Evolutionary conservation across 306 rosid genomes (phyloP).

Genomic region (Vachellia pachyceras): DNA sequence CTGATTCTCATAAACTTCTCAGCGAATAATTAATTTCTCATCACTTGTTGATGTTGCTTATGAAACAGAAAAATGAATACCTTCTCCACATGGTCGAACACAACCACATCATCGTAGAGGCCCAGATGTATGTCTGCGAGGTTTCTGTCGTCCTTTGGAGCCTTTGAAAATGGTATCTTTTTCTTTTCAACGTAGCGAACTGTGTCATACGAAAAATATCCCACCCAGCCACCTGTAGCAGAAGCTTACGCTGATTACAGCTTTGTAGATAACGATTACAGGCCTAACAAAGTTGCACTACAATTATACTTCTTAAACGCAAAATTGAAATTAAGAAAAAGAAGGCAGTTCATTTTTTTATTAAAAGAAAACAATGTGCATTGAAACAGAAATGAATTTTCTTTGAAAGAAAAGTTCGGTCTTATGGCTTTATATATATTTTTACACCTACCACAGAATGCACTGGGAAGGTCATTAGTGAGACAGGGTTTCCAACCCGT

Average conservation of each 20-base stretch:
- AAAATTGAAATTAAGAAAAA: neutral
- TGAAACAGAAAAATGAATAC: constrained; percentile 43
- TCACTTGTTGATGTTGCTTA: constrained; percentile 7
- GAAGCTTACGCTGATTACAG: constrained; percentile 27
- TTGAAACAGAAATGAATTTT: too few relatives aligned
- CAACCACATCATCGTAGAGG: constrained; percentile 75
- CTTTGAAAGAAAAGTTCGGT: too few relatives aligned
- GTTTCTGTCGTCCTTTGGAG: constrained; percentile 78
- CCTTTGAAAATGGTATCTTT: constrained; percentile 69
- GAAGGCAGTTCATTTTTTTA: neutral
- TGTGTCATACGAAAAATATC: constrained; percentile 87
- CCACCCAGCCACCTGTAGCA: constrained; percentile 86
- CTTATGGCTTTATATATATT: too few relatives aligned
- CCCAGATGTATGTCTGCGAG: constrained; percentile 86
- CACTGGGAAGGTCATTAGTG: constrained; percentile 67
- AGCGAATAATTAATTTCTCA: neutral
- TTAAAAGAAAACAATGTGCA: too few relatives aligned
- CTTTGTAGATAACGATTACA: neutral
- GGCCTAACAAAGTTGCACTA: neutral
- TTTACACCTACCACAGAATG: constrained; percentile 68
- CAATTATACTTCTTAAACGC: neutral
- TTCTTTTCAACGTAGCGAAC: constrained; percentile 84
- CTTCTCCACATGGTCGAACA: constrained; percentile 88
- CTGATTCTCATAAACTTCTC: too few relatives aligned
- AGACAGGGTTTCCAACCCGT: constrained; percentile 70